Percentiles rank a stretch among this genome's conserved stretches.
Evolutionary conservation across 2,329 filamentous ascomycete genomes (phyloP).

Genomic region (Venturia aucupariae): DNA sequence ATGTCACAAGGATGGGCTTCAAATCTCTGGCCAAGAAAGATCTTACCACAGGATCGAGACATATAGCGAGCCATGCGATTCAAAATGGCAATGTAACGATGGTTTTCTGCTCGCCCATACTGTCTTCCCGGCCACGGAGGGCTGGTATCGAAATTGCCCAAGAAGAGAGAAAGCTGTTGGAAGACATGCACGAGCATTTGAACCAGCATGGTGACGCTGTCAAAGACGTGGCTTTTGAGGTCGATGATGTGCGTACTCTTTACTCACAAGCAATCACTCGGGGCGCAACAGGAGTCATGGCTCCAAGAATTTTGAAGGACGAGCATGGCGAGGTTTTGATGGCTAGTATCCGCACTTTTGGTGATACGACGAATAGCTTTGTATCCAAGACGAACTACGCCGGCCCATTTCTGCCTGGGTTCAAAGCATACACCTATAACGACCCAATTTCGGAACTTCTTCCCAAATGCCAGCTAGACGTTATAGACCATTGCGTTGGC

Average conservation of each 20-base stretch:
- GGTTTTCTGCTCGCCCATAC: constrained; percentile 70
- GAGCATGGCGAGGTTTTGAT: constrained; percentile 59
- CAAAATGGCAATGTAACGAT: constrained; percentile 69
- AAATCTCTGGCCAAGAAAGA: constrained; percentile 72
- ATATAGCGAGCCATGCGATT: constrained; percentile 75
- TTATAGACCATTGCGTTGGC: constrained; percentile 93
- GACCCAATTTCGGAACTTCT: constrained; percentile 44
- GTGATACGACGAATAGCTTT: constrained; percentile 89
- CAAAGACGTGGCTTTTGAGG: constrained; percentile 91
- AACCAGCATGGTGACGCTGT: constrained; percentile 87
- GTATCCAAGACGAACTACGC: constrained; percentile 63
- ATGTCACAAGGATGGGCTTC: constrained; percentile 82
- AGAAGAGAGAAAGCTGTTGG: constrained; percentile 56
- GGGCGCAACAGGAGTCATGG: constrained; percentile 53
- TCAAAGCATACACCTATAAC: constrained; percentile 43
- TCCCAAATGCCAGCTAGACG: constrained; percentile 57
- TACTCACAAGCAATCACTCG: constrained; percentile 62
- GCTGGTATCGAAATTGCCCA: constrained; percentile 21
- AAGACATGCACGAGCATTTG: constrained; percentile 72
- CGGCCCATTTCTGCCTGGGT: constrained; percentile 78
- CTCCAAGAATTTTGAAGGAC: constrained; percentile 48
- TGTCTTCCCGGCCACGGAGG: constrained; percentile 17
- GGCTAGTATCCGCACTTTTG: constrained; percentile 83
- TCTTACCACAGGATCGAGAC: constrained; percentile 77
- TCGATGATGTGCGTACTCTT: constrained; percentile 77